Evolutionary conservation across 2,329 filamentous ascomycete genomes (phyloP).

Genomic region (Fonsecaea nubica): DNA sequence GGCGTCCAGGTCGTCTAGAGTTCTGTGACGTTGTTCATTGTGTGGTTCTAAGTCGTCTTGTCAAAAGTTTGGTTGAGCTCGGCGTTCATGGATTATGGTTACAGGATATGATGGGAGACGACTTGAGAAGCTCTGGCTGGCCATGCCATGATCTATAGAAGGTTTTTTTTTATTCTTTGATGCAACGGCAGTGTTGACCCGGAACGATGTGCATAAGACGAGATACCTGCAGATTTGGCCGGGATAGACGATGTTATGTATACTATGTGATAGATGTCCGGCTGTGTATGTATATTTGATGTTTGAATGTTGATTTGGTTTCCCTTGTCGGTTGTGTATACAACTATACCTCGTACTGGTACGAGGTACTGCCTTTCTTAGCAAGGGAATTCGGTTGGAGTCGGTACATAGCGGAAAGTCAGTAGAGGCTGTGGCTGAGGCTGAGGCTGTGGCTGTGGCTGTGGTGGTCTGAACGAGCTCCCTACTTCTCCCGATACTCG

Average conservation of each 20-base stretch:
- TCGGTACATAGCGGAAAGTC: neutral
- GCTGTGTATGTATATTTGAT: neutral
- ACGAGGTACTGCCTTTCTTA: too few relatives aligned
- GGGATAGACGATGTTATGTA: neutral
- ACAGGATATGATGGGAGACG: neutral
- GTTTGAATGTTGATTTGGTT: neutral
- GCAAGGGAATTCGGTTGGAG: too few relatives aligned
- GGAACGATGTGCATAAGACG: neutral
- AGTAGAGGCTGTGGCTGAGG: neutral
- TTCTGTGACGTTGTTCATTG: neutral
- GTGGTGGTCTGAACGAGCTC: neutral
- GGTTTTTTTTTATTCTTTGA: constrained; percentile 12
- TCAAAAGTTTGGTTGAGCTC: constrained; percentile 12
- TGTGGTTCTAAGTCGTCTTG: neutral
- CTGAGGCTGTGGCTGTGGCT: neutral
- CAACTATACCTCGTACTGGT: neutral
- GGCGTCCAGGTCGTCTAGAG: constrained; percentile 50
- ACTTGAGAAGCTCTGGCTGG: neutral
- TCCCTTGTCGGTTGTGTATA: neutral
- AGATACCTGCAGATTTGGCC: constrained; percentile 3
- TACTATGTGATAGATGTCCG: neutral
- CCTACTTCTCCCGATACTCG: constrained; percentile 30
- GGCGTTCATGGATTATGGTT: neutral
- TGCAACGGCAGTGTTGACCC: neutral
- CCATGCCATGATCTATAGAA: constrained; percentile 2